phyloP scores from a whole-genome alignment of 805 yeast species.

The Nakazawaea wickerhamii region DNA sequence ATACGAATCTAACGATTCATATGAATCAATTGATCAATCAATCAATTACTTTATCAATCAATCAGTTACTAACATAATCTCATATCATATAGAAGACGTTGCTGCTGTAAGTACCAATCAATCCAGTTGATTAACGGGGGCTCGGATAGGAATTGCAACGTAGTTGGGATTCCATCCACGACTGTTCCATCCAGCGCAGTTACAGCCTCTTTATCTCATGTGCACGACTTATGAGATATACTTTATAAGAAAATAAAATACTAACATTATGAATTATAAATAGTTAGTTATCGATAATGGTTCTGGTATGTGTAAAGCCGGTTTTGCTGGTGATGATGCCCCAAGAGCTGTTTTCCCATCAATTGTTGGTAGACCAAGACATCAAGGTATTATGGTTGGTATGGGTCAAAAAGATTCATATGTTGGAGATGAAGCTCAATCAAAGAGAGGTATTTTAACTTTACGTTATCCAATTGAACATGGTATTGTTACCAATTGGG shows the following conservation, averaged over 20 bases:
- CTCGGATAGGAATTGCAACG: no score
- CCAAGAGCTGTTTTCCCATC: slow-evolving; percentile 99
- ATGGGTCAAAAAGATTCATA: slow-evolving; percentile 99
- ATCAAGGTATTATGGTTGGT: slow-evolving; percentile 99
- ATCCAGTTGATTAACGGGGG: not conserved
- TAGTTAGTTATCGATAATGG: slow-evolving; percentile 95
- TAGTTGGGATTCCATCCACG: no score
- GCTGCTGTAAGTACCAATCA: slow-evolving; percentile 35
- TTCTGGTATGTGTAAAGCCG: slow-evolving; percentile 99
- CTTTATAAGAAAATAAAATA: not conserved
- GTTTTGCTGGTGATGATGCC: slow-evolving; percentile 99
- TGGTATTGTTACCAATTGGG: slow-evolving; percentile 99
- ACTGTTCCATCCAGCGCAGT: not conserved
- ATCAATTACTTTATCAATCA: no score
- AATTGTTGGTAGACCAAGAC: slow-evolving; percentile 99
- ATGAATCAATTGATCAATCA: no score
- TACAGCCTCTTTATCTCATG: not conserved
- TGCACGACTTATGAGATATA: not conserved
- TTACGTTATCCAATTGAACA: slow-evolving; percentile 99
- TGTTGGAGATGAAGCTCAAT: slow-evolving; percentile 99
- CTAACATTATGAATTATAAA: slow-evolving; percentile 20
- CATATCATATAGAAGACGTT: slow-evolving; percentile 34
- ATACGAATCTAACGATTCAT: no score
- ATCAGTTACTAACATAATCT: slow-evolving; percentile 24
- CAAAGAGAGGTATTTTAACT: slow-evolving; percentile 99